Evolutionary conservation across 768 basidiomycete genomes (phyloP).

Genomic region (Mycena venus): DNA sequence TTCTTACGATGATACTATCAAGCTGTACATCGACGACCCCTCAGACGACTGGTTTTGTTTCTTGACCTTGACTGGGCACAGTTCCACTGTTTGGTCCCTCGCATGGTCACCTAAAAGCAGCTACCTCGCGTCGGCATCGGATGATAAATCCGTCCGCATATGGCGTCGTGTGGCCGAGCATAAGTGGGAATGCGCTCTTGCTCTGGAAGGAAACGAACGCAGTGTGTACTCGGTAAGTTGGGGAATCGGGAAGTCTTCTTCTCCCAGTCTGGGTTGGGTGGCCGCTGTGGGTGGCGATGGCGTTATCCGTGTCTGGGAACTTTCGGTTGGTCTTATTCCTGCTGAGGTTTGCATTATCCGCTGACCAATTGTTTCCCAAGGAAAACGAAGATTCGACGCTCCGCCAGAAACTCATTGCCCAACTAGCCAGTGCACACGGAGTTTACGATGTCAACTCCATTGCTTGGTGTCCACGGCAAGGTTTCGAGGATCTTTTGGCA

Average conservation of each 20-base stretch:
- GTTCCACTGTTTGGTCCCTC: conserved; percentile 93
- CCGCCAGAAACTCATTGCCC: conserved; percentile 67
- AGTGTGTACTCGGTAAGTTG: conserved; percentile 88
- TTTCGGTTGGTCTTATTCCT: conserved; percentile 60
- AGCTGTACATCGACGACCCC: conserved; percentile 93
- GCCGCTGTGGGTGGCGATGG: conserved; percentile 93
- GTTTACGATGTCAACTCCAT: conserved; percentile 89
- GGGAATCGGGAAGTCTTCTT: conserved; percentile 58
- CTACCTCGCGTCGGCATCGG: conserved; percentile 90
- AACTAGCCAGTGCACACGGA: conserved; percentile 77
- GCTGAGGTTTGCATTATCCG: conserved; percentile 4
- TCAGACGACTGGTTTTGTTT: conserved; percentile 95
- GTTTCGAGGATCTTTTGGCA: conserved; percentile 76
- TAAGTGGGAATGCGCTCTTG: conserved; percentile 72
- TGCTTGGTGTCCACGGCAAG: conserved; percentile 83
- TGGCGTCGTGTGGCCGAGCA: conserved; percentile 80
- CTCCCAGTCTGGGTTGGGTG: conserved; percentile 75
- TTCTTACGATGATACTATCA: conserved; percentile 97
- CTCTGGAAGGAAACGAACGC: conserved; percentile 76
- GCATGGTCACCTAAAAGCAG: conserved; percentile 83
- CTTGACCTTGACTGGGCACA: conserved; percentile 83
- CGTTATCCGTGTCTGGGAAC: conserved; percentile 82
- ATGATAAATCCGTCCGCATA: conserved; percentile 85
- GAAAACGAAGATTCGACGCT: conserved; percentile 42
- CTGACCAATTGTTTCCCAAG: conserved; percentile 36